A percentile compares a stretch with the other conserved stretches of the same genome.
phyloP scores from a whole-genome alignment of 2,329 filamentous ascomycete species.

The Neocucurbitaria cava region DNA sequence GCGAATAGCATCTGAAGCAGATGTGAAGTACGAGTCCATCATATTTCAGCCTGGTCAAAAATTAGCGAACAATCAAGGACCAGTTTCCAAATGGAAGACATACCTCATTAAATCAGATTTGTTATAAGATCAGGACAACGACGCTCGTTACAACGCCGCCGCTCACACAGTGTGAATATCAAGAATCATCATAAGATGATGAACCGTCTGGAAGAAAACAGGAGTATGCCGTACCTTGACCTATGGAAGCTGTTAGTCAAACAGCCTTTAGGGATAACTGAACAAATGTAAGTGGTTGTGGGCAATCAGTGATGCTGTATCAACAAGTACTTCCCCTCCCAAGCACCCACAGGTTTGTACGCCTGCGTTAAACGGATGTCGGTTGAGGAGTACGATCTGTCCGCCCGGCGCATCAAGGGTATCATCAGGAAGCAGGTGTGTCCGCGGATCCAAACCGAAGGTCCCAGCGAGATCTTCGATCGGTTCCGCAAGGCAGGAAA shows the following conservation, averaged over 20 bases:
- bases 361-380: slow-evolving; percentile 62
- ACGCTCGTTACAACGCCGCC: slow-evolving; percentile 57
- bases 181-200: slow-evolving; percentile 66
- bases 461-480: slow-evolving; percentile 3
- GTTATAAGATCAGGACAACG: slow-evolving; percentile 65
- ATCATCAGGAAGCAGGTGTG: slow-evolving; percentile 58
- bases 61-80: slow-evolving; percentile 27
- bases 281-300: slow-evolving; percentile 11
- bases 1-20: slow-evolving; percentile 12
- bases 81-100: slow-evolving; percentile 12
- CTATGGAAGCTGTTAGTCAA: slow-evolving; percentile 35
- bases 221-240: slow-evolving; percentile 31
- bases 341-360: slow-evolving; percentile 70
- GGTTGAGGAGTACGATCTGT: slow-evolving; percentile 64
- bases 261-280: slow-evolving; percentile 8
- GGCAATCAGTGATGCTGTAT: slow-evolving; percentile 71
- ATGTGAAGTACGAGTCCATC: slow-evolving; percentile 40
- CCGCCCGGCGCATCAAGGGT: slow-evolving; percentile 74
- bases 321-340: slow-evolving; percentile 67
- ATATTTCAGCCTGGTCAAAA: slow-evolving; percentile 43
- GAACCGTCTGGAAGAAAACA: slow-evolving; percentile 48
- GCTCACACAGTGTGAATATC: slow-evolving; percentile 77
- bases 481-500: slow-evolving; percentile 1
- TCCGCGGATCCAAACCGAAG: slow-evolving; percentile 16
- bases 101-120: slow-evolving; percentile 77